Conservation (phyloP, 257 asterid species). For the Agastache rugosa region DNA sequence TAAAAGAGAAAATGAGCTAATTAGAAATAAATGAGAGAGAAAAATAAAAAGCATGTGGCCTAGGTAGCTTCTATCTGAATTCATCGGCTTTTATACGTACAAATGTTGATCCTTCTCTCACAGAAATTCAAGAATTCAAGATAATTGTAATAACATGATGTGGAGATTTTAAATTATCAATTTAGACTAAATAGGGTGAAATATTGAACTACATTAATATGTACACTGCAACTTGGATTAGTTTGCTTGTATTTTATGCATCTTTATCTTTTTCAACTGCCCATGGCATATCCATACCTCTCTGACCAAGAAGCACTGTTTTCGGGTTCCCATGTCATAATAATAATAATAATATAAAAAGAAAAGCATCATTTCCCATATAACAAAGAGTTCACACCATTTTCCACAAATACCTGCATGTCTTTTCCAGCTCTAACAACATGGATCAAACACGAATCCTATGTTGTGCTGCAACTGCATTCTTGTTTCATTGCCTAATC, state of each 20-base stretch:
- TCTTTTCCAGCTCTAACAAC: not conserved
- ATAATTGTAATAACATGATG: not conserved
- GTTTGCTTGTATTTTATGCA: not conserved
- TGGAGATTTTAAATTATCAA: not conserved
- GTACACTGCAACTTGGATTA: not conserved
- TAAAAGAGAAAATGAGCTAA: too few relatives aligned
- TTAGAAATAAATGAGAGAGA: too few relatives aligned
- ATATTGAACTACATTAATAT: not conserved
- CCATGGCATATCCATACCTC: too few relatives aligned
- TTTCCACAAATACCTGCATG: not conserved
- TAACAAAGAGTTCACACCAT: not conserved
- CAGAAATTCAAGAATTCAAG: not conserved
- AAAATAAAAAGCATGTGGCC: too few relatives aligned
- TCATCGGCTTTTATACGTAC: too few relatives aligned
- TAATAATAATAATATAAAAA: too few relatives aligned
- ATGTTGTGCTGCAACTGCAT: not conserved
- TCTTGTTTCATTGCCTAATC: slow-evolving; percentile 6
- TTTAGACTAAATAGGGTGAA: not conserved
- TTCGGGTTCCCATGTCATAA: too few relatives aligned
- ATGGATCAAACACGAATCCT: slow-evolving; percentile 13
- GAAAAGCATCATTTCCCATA: not conserved
- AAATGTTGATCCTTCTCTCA: too few relatives aligned
- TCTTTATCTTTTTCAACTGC: not conserved
- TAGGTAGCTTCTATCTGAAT: too few relatives aligned
- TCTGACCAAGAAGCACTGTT: too few relatives aligned